phyloP scores from a whole-genome alignment of 2,329 filamentous ascomycete genomes.

The Fusarium beomiforme region DNA sequence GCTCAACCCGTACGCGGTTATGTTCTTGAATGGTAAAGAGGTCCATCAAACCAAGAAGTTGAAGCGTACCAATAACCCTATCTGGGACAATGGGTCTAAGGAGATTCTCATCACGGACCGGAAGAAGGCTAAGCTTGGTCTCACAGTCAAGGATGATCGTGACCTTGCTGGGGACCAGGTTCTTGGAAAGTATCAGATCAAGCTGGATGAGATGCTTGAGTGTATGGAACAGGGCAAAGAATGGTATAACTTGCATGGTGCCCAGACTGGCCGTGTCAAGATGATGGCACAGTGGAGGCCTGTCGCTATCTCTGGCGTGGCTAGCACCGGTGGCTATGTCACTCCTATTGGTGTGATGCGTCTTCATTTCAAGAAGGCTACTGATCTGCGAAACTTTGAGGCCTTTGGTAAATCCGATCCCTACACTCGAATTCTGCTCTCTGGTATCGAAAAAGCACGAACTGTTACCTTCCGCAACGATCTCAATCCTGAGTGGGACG shows the following conservation, averaged over 20 bases:
- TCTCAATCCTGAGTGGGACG: constrained; percentile 93
- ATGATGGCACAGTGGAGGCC: constrained; percentile 96
- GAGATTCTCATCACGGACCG: constrained; percentile 95
- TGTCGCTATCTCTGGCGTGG: constrained; percentile 83
- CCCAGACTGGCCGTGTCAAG: constrained; percentile 86
- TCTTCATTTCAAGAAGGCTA: constrained; percentile 87
- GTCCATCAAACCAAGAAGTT: constrained; percentile 90
- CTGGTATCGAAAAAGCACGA: constrained; percentile 87
- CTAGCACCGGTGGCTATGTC: constrained; percentile 86
- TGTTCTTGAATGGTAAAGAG: constrained; percentile 92
- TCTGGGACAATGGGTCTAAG: constrained; percentile 93
- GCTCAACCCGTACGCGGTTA: constrained; percentile 88
- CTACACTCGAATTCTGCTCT: constrained; percentile 88
- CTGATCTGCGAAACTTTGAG: constrained; percentile 89
- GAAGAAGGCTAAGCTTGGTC: constrained; percentile 86
- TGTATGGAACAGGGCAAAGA: constrained; percentile 92
- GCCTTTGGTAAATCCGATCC: constrained; percentile 97
- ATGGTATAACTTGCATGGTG: constrained; percentile 90
- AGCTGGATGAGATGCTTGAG: constrained; percentile 91
- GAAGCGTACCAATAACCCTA: constrained; percentile 96
- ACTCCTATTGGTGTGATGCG: constrained; percentile 96
- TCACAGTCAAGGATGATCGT: constrained; percentile 95
- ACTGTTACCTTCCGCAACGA: constrained; percentile 98
- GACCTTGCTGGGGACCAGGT: constrained; percentile 85
- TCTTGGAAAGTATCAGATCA: constrained; percentile 93